Evolutionary conservation across 345 rosid species (phyloP).

Genomic region (Punica granatum): DNA sequence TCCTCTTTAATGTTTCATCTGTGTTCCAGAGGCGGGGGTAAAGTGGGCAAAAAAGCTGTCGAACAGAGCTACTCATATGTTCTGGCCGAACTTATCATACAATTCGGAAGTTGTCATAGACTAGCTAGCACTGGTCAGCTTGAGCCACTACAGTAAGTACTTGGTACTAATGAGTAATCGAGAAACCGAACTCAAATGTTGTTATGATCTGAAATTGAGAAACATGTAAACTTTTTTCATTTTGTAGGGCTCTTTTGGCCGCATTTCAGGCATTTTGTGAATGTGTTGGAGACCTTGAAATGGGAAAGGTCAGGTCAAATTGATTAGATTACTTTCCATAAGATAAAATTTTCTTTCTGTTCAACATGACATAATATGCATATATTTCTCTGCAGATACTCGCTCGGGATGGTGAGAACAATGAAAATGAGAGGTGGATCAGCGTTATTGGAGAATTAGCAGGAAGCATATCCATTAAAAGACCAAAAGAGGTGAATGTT

Average conservation of each 20-base stretch:
- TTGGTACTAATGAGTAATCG: background rate
- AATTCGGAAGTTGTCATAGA: conserved; percentile 88
- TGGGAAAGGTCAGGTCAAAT: conserved; percentile 69
- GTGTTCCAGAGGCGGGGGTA: conserved; percentile 83
- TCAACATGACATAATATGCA: conserved; percentile 1
- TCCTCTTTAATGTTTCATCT: conserved; percentile 18
- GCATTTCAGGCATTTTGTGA: conserved; percentile 97
- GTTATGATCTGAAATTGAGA: background rate
- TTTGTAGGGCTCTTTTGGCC: conserved; percentile 72
- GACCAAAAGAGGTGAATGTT: conserved; percentile 81
- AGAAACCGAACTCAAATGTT: background rate
- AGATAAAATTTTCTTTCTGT: background rate
- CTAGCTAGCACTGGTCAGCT: conserved; percentile 74
- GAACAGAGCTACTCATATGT: conserved; percentile 87
- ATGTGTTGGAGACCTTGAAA: conserved; percentile 97
- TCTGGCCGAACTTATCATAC: conserved; percentile 78
- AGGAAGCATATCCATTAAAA: conserved; percentile 84
- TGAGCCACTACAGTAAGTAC: conserved; percentile 71
- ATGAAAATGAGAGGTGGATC: conserved; percentile 89
- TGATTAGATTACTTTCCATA: background rate
- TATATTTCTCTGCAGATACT: conserved; percentile 43
- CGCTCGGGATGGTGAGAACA: conserved; percentile 82
- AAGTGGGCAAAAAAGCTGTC: conserved; percentile 83
- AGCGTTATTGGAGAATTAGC: conserved; percentile 80
- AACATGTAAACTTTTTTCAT: conserved; percentile 4